A percentile compares a stretch with the other conserved stretches of the same genome.
These are phyloP conservation scores for Cerrena zonata DNA, from an alignment of 1,284 basidiomycete species.

Conservation along the genomic window DNA sequence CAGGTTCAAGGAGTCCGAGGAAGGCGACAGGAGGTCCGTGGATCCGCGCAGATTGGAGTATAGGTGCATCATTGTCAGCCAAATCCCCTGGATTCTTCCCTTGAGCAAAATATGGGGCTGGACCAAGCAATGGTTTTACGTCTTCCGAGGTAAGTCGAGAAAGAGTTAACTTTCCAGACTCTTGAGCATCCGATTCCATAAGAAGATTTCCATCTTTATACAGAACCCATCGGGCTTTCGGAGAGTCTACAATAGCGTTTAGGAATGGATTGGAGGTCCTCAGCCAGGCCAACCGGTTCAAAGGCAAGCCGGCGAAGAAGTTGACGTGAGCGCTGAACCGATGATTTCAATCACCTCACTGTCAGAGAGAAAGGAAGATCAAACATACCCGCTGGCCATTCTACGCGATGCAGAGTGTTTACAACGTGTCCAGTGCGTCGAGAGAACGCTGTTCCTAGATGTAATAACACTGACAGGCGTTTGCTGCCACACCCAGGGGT, in stretches of 20 bases:
- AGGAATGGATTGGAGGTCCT: constrained; percentile 68
- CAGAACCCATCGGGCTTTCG: constrained; percentile 66
- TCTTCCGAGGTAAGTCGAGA: constrained; percentile 53
- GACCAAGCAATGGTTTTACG: constrained; percentile 41
- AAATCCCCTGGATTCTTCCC: constrained; percentile 46
- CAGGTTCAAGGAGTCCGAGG: constrained; percentile 76
- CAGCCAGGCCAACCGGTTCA: constrained; percentile 85
- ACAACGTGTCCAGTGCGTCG: neutral
- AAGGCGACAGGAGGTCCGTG: constrained; percentile 60
- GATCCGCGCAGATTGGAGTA: constrained; percentile 63
- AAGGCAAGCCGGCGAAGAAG: constrained; percentile 73
- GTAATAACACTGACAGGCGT: too few species aligned
- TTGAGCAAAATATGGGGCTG: constrained; percentile 61
- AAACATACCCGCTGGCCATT: neutral
- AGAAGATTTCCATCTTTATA: constrained; percentile 68
- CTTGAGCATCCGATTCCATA: constrained; percentile 30
- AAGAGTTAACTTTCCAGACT: constrained; percentile 28
- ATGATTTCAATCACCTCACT: neutral
- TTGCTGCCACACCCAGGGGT: too few species aligned
- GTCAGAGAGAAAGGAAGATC: too few species aligned
- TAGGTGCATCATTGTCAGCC: constrained; percentile 35
- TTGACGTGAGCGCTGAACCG: constrained; percentile 34
- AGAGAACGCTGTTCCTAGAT: too few species aligned
- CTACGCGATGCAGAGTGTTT: neutral
- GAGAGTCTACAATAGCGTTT: constrained; percentile 56